These are phyloP conservation scores for Scutellaria barbata DNA, from an alignment of 257 asterid genomes.

Conservation along the genomic window DNA sequence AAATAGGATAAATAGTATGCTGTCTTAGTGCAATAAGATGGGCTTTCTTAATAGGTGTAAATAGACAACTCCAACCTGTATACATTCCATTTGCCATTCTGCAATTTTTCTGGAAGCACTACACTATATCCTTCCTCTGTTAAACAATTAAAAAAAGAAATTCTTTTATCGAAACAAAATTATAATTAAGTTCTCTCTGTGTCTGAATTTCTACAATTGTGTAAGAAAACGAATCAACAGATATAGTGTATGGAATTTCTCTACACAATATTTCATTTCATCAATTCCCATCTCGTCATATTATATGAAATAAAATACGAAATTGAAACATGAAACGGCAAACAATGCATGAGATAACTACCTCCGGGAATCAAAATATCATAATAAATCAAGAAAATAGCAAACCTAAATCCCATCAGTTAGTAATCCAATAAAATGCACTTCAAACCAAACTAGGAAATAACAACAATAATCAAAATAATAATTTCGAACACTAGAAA, in stretches of 20 bases:
- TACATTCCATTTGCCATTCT: constrained; percentile 75
- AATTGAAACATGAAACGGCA: neutral
- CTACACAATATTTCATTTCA: neutral
- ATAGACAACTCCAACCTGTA: constrained; percentile 49
- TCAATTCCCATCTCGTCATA: too few species aligned
- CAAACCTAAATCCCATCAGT: neutral
- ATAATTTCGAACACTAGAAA: too few species aligned
- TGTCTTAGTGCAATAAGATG: neutral
- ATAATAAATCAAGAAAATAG: neutral
- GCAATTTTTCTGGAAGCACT: constrained; percentile 70
- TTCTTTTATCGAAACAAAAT: too few species aligned
- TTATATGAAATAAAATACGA: too few species aligned
- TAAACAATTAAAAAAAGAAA: neutral
- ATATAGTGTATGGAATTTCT: neutral
- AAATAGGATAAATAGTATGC: neutral
- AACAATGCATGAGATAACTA: constrained; percentile 14
- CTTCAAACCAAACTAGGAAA: neutral
- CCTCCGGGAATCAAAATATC: neutral
- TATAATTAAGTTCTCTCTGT: neutral
- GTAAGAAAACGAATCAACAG: constrained; percentile 27
- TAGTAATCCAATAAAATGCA: neutral
- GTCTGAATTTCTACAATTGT: neutral
- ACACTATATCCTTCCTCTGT: constrained; percentile 71
- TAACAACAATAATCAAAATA: neutral
- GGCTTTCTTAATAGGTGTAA: neutral